phyloP scores from a whole-genome alignment of 2,329 filamentous ascomycete species.

The Trichocomaceae sp. region DNA sequence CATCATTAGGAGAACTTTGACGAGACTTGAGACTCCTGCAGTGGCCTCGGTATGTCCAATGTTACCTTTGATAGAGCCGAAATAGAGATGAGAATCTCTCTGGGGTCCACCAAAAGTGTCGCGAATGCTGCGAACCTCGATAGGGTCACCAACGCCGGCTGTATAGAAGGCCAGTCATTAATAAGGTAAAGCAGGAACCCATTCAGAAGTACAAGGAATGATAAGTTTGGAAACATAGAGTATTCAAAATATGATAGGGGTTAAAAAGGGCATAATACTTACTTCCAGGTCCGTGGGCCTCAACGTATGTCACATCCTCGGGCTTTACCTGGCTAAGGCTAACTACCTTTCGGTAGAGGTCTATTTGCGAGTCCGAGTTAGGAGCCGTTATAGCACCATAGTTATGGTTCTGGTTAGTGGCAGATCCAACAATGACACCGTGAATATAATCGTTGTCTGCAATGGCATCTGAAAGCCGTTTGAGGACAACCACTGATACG shows the following conservation, averaged over 20 bases:
- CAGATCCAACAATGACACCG: conserved; percentile 26
- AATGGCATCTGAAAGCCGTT: conserved; percentile 43
- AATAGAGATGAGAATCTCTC: conserved; percentile 10
- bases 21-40: conserved; percentile 21
- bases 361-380: background rate
- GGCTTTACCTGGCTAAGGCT: background rate
- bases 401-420: conserved; percentile 25
- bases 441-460: conserved; percentile 38
- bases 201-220: no score
- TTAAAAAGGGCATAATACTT: no score
- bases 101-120: conserved; percentile 1
- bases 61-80: conserved; percentile 28
- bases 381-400: background rate
- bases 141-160: conserved; percentile 29
- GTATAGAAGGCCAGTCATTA: conserved; percentile 5
- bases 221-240: no score
- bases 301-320: background rate
- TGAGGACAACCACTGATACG: conserved; percentile 44
- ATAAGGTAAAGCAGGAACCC: background rate
- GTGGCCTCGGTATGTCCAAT: conserved; percentile 30
- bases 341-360: background rate
- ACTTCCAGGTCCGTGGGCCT: conserved; percentile 2
- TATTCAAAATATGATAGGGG: no score
- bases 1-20: conserved; percentile 29
- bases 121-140: conserved; percentile 11